phyloP scores from a whole-genome alignment of 2,329 filamentous ascomycete genomes.

The Sporothrix phasma region DNA sequence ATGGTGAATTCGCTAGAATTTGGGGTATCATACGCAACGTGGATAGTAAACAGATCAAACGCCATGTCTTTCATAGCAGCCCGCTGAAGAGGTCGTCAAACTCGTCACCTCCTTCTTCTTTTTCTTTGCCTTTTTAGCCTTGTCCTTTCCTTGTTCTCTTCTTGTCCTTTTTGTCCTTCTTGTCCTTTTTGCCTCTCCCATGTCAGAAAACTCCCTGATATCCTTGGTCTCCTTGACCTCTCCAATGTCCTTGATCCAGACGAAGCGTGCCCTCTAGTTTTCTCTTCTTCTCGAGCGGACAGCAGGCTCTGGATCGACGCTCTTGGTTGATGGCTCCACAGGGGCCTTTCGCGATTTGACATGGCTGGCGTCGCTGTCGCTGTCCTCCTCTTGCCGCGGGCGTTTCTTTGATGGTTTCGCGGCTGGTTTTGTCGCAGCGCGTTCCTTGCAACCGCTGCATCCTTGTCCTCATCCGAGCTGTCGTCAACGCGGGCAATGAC shows the following conservation, averaged over 20 bases:
- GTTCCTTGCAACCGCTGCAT: neutral
- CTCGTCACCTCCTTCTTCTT: conserved; percentile 37
- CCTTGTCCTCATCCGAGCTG: conserved; percentile 28
- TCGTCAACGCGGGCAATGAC: conserved; percentile 25
- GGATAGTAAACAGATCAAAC: conserved; percentile 10
- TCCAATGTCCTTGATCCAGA: neutral
- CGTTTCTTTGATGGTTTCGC: neutral
- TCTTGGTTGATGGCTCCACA: neutral
- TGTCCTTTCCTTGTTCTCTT: conserved; percentile 10
- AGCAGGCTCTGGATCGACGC: neutral
- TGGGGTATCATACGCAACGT: conserved; percentile 11
- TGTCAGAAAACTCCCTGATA: neutral
- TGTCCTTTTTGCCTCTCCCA: conserved; percentile 11
- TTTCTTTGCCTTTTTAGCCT: conserved; percentile 24
- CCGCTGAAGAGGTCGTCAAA: conserved; percentile 65
- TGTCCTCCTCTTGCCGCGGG: neutral
- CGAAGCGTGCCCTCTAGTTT: neutral
- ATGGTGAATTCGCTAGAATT: conserved; percentile 1
- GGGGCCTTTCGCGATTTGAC: neutral
- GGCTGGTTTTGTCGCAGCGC: neutral
- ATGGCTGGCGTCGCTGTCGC: neutral
- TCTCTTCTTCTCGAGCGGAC: conserved; percentile 4
- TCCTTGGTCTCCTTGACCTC: neutral
- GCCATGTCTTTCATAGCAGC: conserved; percentile 31
- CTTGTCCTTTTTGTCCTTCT: neutral